Percentiles rank a stretch among this genome's conserved stretches.
Evolutionary conservation across 1,139 yeast species (phyloP).

Genomic region (Geotrichum klebahnii): DNA sequence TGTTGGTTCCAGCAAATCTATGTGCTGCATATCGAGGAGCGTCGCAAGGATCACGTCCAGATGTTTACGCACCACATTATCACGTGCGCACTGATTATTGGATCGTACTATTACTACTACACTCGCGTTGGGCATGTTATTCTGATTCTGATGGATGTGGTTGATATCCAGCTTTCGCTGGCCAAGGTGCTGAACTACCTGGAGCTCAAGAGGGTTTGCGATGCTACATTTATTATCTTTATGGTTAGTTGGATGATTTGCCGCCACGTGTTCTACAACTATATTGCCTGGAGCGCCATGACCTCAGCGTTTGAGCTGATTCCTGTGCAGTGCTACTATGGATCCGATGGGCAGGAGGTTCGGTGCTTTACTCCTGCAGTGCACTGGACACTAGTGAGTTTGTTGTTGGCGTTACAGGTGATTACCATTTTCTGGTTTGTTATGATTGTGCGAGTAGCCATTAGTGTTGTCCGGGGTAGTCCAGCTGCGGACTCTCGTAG

Average conservation of each 20-base stretch:
- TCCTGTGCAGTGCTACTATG: conserved; percentile 28
- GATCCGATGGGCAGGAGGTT: conserved; percentile 29
- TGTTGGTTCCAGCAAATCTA: conserved; percentile 80
- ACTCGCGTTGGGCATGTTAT: conserved; percentile 77
- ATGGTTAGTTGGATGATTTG: conserved; percentile 63
- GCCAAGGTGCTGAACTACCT: conserved; percentile 79
- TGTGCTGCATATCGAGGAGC: conserved; percentile 70
- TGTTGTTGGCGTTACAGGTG: conserved; percentile 66
- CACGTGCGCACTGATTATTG: conserved; percentile 62
- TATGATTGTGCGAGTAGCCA: conserved; percentile 65
- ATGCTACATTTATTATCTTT: conserved; percentile 63
- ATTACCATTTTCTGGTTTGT: conserved; percentile 71
- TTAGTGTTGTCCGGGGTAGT: conserved; percentile 61
- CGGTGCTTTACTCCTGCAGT: conserved; percentile 57
- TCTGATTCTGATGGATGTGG: conserved; percentile 75
- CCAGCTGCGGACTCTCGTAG: conserved; percentile 75
- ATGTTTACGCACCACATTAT: conserved; percentile 88
- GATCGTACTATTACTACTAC: conserved; percentile 71
- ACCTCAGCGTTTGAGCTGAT: conserved; percentile 33
- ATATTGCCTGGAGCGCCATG: conserved; percentile 48
- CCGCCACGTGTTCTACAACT: conserved; percentile 73
- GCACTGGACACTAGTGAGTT: conserved; percentile 50
- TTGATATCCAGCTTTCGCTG: conserved; percentile 63
- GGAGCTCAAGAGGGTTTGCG: conserved; percentile 59
- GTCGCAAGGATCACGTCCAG: conserved; percentile 76